These are phyloP conservation scores for Microthlaspi erraticum DNA, from an alignment of 345 rosid species.

Conservation along the genomic window DNA sequence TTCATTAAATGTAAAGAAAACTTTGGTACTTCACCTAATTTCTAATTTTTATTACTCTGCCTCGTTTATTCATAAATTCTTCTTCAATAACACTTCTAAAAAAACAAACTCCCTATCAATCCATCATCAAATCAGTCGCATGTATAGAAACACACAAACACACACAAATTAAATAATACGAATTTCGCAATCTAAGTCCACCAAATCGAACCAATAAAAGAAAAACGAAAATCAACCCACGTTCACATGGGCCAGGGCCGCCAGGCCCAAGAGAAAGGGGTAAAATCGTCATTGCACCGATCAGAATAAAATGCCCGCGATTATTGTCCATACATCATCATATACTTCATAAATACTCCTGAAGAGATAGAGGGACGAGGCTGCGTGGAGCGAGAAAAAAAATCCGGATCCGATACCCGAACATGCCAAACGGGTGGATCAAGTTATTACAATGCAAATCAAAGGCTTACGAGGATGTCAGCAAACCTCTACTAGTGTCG, in stretches of 20 bases:
- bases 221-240: not conserved
- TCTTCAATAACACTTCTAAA: not conserved
- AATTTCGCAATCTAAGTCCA: not conserved
- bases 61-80: conserved; percentile 21
- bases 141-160: not conserved
- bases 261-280: conserved; percentile 16
- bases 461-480: conserved; percentile 77
- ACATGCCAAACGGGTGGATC: conserved; percentile 74
- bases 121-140: not conserved
- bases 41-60: conserved; percentile 18
- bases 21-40: conserved; percentile 27
- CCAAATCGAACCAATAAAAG: not conserved
- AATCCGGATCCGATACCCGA: conserved; percentile 40
- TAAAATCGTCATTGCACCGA: not conserved
- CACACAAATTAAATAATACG: not conserved
- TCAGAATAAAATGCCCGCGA: conserved; percentile 29
- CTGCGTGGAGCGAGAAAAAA: not conserved
- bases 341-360: not conserved
- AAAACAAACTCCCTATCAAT: not conserved
- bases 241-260: conserved; percentile 36
- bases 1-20: conserved; percentile 27
- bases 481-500: no score
- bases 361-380: not conserved
- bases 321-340: not conserved
- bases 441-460: conserved; percentile 87